Conservation (phyloP, 1,139 yeast species). For the Kurtzmaniella natalensis region DNA sequence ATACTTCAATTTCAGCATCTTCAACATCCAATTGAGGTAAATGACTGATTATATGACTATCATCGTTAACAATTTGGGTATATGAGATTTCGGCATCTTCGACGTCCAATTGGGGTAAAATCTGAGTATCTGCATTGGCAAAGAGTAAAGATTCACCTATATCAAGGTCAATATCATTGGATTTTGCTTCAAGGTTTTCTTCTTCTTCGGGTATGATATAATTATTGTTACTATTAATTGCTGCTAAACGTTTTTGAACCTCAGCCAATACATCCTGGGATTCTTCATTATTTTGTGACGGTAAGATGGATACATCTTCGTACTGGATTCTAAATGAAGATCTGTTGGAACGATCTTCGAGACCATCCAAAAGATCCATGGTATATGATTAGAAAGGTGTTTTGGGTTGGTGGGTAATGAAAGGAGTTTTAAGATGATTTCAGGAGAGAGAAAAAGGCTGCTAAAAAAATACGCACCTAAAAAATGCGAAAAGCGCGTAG, state of each 20-base stretch:
- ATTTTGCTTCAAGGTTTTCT: slow-evolving; percentile 5
- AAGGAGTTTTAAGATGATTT: slow-evolving; percentile 1
- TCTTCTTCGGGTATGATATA: slow-evolving; percentile 1
- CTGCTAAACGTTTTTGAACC: slow-evolving; percentile 1
- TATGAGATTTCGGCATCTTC: slow-evolving; percentile 5
- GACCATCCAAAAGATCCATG: slow-evolving; percentile 18
- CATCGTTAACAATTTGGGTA: slow-evolving; percentile 4
- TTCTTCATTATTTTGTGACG: not conserved
- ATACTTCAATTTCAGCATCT: slow-evolving; percentile 5
- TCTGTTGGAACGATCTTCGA: slow-evolving; percentile 11
- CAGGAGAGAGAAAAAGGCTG: slow-evolving; percentile 7
- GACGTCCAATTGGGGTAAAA: slow-evolving; percentile 9
- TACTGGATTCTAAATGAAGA: slow-evolving; percentile 9
- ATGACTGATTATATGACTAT: slow-evolving; percentile 1
- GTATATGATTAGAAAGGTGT: not conserved
- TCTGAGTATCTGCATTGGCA: slow-evolving; percentile 12
- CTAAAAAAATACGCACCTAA: slow-evolving; percentile 7
- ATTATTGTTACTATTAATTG: not conserved
- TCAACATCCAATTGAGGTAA: slow-evolving; percentile 4
- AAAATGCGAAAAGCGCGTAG: slow-evolving; percentile 7
- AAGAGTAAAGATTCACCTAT: not conserved
- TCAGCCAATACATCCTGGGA: slow-evolving; percentile 1
- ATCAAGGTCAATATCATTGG: slow-evolving; percentile 5
- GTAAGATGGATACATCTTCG: slow-evolving; percentile 6
- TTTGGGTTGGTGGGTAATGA: not conserved